Percentiles rank a stretch among this genome's conserved stretches.
Conservation (phyloP, 805 yeast genomes). For the Cyberlindnera mississippiensis region DNA sequence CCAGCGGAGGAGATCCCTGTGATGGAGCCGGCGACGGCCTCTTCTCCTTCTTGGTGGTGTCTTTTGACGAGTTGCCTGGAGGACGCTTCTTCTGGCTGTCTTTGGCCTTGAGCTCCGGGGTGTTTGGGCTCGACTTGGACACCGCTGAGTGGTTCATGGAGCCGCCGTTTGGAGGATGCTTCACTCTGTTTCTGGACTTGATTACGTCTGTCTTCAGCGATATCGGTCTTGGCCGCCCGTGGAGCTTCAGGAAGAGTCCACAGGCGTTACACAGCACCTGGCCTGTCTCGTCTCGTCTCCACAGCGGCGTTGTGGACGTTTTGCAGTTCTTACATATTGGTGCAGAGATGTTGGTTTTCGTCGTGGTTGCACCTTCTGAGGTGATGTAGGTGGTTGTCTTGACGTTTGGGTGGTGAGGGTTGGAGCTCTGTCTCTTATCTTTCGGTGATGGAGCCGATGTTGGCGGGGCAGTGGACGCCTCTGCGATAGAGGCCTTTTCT, state of each 20-base stretch:
- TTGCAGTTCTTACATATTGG: slow-evolving; percentile 87
- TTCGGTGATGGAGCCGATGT: slow-evolving; percentile 9
- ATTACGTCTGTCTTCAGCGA: slow-evolving; percentile 88
- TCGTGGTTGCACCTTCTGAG: slow-evolving; percentile 59
- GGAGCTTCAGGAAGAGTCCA: slow-evolving; percentile 83
- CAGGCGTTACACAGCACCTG: slow-evolving; percentile 93
- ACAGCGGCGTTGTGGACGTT: slow-evolving; percentile 89
- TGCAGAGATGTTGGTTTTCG: slow-evolving; percentile 55
- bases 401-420: slow-evolving; percentile 46
- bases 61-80: neutral
- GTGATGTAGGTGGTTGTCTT: slow-evolving; percentile 52
- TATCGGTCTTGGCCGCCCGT: slow-evolving; percentile 90
- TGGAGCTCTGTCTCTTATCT: slow-evolving; percentile 5
- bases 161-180: slow-evolving; percentile 35
- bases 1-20: slow-evolving; percentile 34
- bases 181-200: slow-evolving; percentile 83
- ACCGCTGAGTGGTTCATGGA: slow-evolving; percentile 7
- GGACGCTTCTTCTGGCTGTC: slow-evolving; percentile 13
- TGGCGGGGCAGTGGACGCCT: slow-evolving; percentile 5
- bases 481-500: slow-evolving; percentile 1
- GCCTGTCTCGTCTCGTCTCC: slow-evolving; percentile 93
- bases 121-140: slow-evolving; percentile 19
- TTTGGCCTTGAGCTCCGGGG: slow-evolving; percentile 23
- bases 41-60: slow-evolving; percentile 4
- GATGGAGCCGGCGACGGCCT: slow-evolving; percentile 13